Evolutionary conservation across 2,329 filamentous ascomycete genomes (phyloP).

Genomic region (Colletotrichum siamense): DNA sequence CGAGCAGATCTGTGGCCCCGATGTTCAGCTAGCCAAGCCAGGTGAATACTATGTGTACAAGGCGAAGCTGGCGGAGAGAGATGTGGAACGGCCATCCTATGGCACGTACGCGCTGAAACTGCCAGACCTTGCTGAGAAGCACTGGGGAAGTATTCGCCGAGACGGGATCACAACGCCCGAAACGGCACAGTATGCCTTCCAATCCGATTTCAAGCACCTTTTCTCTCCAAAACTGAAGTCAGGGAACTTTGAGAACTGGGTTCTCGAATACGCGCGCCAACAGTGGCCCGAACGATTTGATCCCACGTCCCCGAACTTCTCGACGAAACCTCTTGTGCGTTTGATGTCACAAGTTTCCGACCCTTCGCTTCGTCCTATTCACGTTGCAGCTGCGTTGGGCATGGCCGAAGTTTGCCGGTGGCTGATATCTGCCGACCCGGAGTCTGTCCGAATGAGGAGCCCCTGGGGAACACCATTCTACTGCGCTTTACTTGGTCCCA

Average conservation of each 20-base stretch:
- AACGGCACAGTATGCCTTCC: conserved; percentile 7
- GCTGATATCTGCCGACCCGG: conserved; percentile 1
- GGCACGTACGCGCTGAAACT: conserved; percentile 17
- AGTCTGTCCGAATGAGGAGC: conserved; percentile 25
- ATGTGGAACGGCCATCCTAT: background rate
- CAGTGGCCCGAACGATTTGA: conserved; percentile 31
- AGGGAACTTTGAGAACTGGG: conserved; percentile 41
- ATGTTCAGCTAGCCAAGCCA: background rate
- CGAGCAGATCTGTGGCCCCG: background rate
- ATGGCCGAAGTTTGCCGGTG: conserved; percentile 32
- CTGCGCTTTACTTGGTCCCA: conserved; percentile 38
- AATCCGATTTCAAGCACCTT: conserved; percentile 29
- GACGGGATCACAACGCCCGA: accelerated
- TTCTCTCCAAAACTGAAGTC: conserved; percentile 29
- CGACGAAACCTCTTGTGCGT: conserved; percentile 27
- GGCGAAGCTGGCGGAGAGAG: background rate
- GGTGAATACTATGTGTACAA: background rate
- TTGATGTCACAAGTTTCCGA: conserved; percentile 35
- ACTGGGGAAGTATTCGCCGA: conserved; percentile 28
- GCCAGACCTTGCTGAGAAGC: conserved; percentile 28
- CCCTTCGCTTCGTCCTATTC: conserved; percentile 33
- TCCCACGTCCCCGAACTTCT: conserved; percentile 16
- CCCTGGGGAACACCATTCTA: conserved; percentile 35
- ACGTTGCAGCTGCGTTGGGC: conserved; percentile 38
- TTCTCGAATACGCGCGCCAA: conserved; percentile 36